These are phyloP conservation scores for Xenosphaeropsis pyriputrescens DNA, from an alignment of 2,329 filamentous ascomycete genomes.

Conservation along the genomic window DNA sequence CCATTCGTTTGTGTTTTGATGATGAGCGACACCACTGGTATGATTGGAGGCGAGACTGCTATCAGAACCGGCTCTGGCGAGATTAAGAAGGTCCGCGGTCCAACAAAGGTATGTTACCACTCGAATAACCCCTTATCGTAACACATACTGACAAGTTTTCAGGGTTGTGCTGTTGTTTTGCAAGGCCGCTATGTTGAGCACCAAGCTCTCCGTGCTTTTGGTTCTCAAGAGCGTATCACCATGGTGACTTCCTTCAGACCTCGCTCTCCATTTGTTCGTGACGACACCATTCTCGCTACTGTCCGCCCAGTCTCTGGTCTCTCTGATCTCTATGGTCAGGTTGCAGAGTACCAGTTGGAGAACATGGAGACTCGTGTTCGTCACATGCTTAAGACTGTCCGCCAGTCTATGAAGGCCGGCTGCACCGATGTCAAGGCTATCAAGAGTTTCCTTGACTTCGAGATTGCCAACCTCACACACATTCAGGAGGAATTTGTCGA, in stretches of 20 bases:
- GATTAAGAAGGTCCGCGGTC: slow-evolving; percentile 27
- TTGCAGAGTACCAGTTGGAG: slow-evolving; percentile 22
- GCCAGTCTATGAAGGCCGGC: slow-evolving; percentile 19
- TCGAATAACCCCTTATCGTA: not conserved
- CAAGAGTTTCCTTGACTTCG: slow-evolving; percentile 21
- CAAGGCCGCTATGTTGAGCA: slow-evolving; percentile 31
- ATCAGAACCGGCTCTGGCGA: slow-evolving; percentile 35
- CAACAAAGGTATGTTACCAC: slow-evolving; percentile 21
- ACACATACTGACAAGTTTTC: slow-evolving; percentile 3
- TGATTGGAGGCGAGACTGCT: slow-evolving; percentile 42
- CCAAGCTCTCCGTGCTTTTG: slow-evolving; percentile 24
- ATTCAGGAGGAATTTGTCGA: slow-evolving; percentile 19
- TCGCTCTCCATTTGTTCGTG: slow-evolving; percentile 21
- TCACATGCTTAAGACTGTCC: slow-evolving; percentile 17
- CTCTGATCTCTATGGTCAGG: slow-evolving; percentile 22
- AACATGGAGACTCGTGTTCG: slow-evolving; percentile 20
- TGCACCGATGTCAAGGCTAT: slow-evolving; percentile 19
- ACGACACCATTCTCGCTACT: slow-evolving; percentile 23
- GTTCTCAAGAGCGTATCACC: slow-evolving; percentile 27
- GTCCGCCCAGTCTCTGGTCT: slow-evolving; percentile 21
- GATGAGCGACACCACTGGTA: slow-evolving; percentile 29
- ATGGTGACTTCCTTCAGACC: slow-evolving; percentile 30
- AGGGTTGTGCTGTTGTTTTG: slow-evolving; percentile 26
- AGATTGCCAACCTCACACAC: slow-evolving; percentile 15
- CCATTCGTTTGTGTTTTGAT: slow-evolving; percentile 36